Evolutionary conservation across 2,329 filamentous ascomycete species (phyloP).

Genomic region (Aureobasidium mangrovei): DNA sequence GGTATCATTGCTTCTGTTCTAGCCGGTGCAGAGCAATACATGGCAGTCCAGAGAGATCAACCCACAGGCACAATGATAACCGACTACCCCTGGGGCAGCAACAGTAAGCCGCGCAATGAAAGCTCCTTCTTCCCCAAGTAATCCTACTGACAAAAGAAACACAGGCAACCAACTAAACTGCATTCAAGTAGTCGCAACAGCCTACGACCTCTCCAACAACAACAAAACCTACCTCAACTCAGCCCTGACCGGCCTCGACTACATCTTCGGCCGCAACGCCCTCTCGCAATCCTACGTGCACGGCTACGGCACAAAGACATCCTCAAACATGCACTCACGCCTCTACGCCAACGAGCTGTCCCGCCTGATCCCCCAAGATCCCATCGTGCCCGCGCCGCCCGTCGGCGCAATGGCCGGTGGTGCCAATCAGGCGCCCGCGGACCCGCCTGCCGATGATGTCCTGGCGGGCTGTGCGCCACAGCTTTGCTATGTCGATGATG

Average conservation of each 20-base stretch:
- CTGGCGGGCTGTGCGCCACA: constrained; percentile 11
- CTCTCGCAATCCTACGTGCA: constrained; percentile 14
- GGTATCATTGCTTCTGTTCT: constrained; percentile 12
- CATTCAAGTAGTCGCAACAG: constrained; percentile 15
- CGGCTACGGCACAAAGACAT: constrained; percentile 13
- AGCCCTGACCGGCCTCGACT: constrained; percentile 13
- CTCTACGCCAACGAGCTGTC: constrained; percentile 12
- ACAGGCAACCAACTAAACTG: constrained; percentile 13
- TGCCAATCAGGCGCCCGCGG: constrained; percentile 8
- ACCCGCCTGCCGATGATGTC: constrained; percentile 16
- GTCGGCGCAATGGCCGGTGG: constrained; percentile 13
- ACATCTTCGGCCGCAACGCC: constrained; percentile 14
- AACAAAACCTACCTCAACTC: constrained; percentile 3
- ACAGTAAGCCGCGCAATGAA: neutral
- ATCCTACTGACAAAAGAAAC: neutral
- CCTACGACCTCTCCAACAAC: constrained; percentile 10
- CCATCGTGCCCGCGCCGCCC: constrained; percentile 2
- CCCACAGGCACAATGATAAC: constrained; percentile 5
- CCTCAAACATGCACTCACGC: constrained; percentile 12
- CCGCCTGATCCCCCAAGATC: constrained; percentile 1
- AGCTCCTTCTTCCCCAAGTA: neutral
- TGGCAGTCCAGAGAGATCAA: constrained; percentile 7
- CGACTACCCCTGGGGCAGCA: constrained; percentile 13
- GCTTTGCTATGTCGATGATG: constrained; percentile 14
- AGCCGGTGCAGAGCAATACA: constrained; percentile 10